Base-by-base conservation (phyloP, 2,329 filamentous ascomycete species). In the Plenodomus lindquistii region DNA sequence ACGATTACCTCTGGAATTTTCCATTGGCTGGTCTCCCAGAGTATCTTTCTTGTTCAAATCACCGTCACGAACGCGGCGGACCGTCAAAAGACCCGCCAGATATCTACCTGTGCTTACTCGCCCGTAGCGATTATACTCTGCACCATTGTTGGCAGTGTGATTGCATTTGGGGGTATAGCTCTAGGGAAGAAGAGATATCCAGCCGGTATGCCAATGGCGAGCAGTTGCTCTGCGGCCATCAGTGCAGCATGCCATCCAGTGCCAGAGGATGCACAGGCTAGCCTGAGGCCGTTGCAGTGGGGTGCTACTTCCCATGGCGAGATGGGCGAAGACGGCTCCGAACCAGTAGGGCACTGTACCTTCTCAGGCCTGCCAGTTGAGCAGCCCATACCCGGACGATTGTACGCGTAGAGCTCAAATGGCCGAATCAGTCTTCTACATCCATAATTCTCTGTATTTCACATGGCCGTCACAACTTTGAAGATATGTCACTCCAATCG, bases 1-100 rank as follows among this genome's bases (percentile, higher is more conserved):
- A 59, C 72, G 15, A 35, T 60, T 0, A 1, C 65, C 0, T 73
- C 69, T 0, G 62, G 59, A 0, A 10, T 71, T 0, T 50, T 78
- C 10, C 76, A 78, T 45, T 79, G 74, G 75, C 63, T 78, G 1
- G 60, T 73, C 3, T 77, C 75, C 0, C 73, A 78, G 40, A 68
- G 63, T 19, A 42, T 79, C 10, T 79, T 77, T 56, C 50, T 78
- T 7, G 70, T 73, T 1, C 56, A 58, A 2, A 60, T 76, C 31
- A 42, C 37, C 4, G 31, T 48, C 1, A 35, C 46, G 15, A 15
- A 6, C 5, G 38, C 42, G 31, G 9, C 6, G 13, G 17, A 36
- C 17, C 34, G 34, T n/a, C 13, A 36, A n/a, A 15, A 7, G 15
- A 18, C 34, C 13, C 13, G 17, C 17, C 34, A 34, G 2, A 40